Percentiles rank a stretch among this genome's conserved stretches.
These are phyloP conservation scores for Fusarium sp. DNA, from an alignment of 2,329 filamentous ascomycete species.

Conservation along the genomic window DNA sequence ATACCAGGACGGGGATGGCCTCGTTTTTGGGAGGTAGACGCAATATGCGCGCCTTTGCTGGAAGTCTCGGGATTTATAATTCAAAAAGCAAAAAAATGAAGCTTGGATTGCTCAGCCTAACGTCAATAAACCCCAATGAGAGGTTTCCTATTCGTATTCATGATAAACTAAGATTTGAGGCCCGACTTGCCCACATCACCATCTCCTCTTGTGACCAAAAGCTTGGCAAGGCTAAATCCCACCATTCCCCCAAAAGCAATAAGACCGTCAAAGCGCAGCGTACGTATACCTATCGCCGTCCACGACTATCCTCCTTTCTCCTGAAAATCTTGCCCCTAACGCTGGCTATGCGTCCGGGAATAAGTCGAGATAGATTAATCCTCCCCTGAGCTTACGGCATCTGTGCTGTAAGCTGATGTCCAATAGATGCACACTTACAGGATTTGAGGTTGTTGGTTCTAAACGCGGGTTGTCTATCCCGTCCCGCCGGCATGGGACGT, in stretches of 20 bases:
- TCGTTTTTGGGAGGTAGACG: neutral
- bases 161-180: conserved; percentile 31
- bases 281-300: conserved; percentile 4
- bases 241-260: conserved; percentile 15
- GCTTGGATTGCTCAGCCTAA: neutral
- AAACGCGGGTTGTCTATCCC: conserved; percentile 21
- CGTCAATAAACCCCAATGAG: conserved; percentile 6
- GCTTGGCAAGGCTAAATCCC: conserved; percentile 23
- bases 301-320: conserved; percentile 15
- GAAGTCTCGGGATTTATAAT: neutral
- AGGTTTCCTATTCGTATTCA: conserved; percentile 13
- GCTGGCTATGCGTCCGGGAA: neutral
- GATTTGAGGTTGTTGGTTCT: conserved; percentile 29
- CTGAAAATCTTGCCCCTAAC: conserved; percentile 20
- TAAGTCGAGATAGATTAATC: conserved; percentile 1
- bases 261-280: conserved; percentile 19
- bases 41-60: neutral
- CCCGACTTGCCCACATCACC: conserved; percentile 28
- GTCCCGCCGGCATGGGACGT: conserved; percentile 38
- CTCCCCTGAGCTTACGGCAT: conserved; percentile 26
- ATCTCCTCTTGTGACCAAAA: conserved; percentile 28
- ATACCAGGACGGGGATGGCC: conserved; percentile 18
- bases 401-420: conserved; percentile 1
- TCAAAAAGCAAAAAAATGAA: conserved; percentile 10
- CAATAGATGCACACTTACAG: conserved; percentile 6